Evolutionary conservation across 2,329 filamentous ascomycete species (phyloP).

Genomic region (Cordyceps cicadae): DNA sequence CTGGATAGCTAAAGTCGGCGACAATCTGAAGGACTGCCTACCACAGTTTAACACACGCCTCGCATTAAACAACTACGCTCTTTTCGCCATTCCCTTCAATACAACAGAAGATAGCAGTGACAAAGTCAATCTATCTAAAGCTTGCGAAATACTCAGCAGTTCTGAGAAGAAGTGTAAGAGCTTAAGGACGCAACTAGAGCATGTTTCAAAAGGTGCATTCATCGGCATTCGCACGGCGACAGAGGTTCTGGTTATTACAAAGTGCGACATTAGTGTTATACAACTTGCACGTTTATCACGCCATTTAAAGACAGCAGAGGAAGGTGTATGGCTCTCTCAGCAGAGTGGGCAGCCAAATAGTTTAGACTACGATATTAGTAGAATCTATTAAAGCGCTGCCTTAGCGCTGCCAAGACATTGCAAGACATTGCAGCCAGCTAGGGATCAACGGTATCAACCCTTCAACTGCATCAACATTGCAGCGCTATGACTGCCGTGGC

Average conservation of each 20-base stretch:
- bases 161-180: not conserved
- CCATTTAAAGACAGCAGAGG: not conserved
- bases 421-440: too few relatives aligned
- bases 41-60: not conserved
- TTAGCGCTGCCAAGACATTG: too few relatives aligned
- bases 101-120: too few relatives aligned
- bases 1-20: not conserved
- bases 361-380: too few relatives aligned
- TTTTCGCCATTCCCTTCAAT: too few relatives aligned
- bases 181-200: not conserved
- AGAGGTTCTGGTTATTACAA: not conserved
- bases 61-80: not conserved
- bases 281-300: not conserved
- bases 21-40: not conserved
- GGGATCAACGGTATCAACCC: too few relatives aligned
- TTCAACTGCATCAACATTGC: too few relatives aligned
- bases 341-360: too few relatives aligned
- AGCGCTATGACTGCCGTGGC: not conserved
- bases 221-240: not conserved
- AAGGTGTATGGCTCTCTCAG: not conserved
- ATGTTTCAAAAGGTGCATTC: not conserved
- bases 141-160: not conserved
- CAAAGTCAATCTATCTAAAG: not conserved
- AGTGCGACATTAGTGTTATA: not conserved
- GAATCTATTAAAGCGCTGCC: too few relatives aligned